phyloP scores from a whole-genome alignment of 495 filamentous ascomycete species.

The Xylaria scruposa region DNA sequence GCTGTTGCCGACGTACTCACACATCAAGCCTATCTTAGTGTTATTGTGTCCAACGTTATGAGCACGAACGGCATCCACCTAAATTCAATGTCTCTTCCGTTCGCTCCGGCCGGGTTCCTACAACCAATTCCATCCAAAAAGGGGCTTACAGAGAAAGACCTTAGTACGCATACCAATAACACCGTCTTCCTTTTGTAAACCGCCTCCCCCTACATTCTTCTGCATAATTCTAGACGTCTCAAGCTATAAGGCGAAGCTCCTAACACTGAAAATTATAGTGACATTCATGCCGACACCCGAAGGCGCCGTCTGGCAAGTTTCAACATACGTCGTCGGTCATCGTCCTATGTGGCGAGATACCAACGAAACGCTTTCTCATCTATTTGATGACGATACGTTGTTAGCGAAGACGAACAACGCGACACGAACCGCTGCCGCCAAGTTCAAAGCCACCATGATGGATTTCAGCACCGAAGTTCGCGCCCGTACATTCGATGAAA shows the following conservation, averaged over 20 bases:
- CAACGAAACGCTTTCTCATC: constrained; percentile 38
- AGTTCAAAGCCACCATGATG: constrained; percentile 32
- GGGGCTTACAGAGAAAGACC: constrained; percentile 35
- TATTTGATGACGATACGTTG: constrained; percentile 36
- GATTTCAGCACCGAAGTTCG: constrained; percentile 36
- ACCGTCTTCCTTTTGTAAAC: not conserved
- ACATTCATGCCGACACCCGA: constrained; percentile 10
- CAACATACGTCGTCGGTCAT: constrained; percentile 30
- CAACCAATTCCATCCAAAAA: constrained; percentile 38
- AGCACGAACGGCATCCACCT: constrained; percentile 39
- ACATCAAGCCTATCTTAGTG: constrained; percentile 42
- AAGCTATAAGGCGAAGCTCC: not conserved
- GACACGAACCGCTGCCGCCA: constrained; percentile 27
- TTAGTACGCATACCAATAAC: constrained; percentile 4
- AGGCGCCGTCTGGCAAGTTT: constrained; percentile 28
- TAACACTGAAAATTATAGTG: not conserved
- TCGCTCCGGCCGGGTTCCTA: constrained; percentile 41
- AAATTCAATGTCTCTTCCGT: constrained; percentile 38
- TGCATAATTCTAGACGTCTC: not conserved
- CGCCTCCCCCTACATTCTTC: not conserved
- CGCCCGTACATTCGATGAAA: constrained; percentile 37
- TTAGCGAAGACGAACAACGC: constrained; percentile 29
- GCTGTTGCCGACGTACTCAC: constrained; percentile 43
- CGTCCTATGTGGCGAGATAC: constrained; percentile 24
- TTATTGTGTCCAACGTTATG: constrained; percentile 25